Evolutionary conservation across 2,329 filamentous ascomycete genomes (phyloP), one percentile per base, ranked within the genome.

Genomic region (Uncinocarpus reesii): DNA sequence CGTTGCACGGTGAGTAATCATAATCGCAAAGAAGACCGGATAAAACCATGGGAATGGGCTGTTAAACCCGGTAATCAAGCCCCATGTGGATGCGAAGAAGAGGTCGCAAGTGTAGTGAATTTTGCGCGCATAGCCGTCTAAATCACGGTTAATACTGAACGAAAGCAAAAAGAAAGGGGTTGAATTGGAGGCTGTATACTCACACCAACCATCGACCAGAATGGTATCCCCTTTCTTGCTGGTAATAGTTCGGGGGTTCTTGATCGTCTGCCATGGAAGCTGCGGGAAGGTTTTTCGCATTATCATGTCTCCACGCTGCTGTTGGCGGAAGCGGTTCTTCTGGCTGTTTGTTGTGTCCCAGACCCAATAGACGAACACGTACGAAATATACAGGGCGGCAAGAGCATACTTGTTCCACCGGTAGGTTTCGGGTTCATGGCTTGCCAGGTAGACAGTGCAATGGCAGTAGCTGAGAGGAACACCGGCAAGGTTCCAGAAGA

Each of bases 401-500:
- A 93, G 75, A 44, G 79, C 78, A 56, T 73, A 79, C 48, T 76
- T 78, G 60, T 86, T 85, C 82, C 84, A 89, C 46, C 74, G 75
- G 68, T 94, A 95, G 50, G 79, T 79, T 29, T 79, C 75, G 0
- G 89, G 84, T 59, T 84, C 70, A 65, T 93, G 87, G 67, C 84
- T 89, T 56, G 87, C 87, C 43, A 95, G 76, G 70, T 85, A 95
- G 59, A 95, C 80, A 42, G 85, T 90, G 76, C 85, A 92, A 73
- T 95, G 88, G 72, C 87, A 94, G 76, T 95, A 95, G 47, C 81
- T 88, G 45, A 95, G 75, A 11, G 88, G 88, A 21, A 95, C 88
- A 56, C 88, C 88, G 40, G 88, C 87, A 64, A 95, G 74, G 69
- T 95, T 95, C 88, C 88, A 95, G 78, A 95, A 95, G 66, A 93